These are phyloP conservation scores for Candida orba DNA, from an alignment of 805 yeast species.

Conservation along the genomic window DNA sequence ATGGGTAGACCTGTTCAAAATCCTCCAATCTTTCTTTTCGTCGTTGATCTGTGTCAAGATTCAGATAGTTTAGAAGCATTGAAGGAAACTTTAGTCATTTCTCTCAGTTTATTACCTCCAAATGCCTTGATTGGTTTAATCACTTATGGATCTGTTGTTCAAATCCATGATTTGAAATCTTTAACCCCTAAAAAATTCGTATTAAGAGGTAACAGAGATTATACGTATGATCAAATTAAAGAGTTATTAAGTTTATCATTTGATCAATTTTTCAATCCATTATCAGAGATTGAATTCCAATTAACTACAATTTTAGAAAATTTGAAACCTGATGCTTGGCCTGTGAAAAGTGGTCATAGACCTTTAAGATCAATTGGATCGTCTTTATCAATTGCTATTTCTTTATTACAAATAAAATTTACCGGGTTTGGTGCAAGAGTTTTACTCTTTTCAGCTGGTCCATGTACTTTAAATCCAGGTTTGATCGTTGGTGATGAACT, in stretches of 20 bases:
- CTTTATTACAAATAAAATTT: slow-evolving; percentile 73
- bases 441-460: slow-evolving; percentile 89
- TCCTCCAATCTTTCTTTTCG: slow-evolving; percentile 83
- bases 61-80: slow-evolving; percentile 78
- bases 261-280: slow-evolving; percentile 64
- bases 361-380: slow-evolving; percentile 91
- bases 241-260: slow-evolving; percentile 46
- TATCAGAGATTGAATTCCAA: slow-evolving; percentile 75
- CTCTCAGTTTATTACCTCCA: slow-evolving; percentile 78
- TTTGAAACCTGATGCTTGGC: slow-evolving; percentile 81
- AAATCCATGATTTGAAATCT: slow-evolving; percentile 74
- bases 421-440: slow-evolving; percentile 85
- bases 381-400: slow-evolving; percentile 79
- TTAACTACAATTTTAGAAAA: slow-evolving; percentile 73
- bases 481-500: slow-evolving; percentile 84
- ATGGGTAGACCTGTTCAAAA: slow-evolving; percentile 70
- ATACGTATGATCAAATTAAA: slow-evolving; percentile 44
- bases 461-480: slow-evolving; percentile 93
- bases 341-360: slow-evolving; percentile 74
- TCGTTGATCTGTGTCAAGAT: slow-evolving; percentile 85
- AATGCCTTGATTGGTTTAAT: slow-evolving; percentile 83
- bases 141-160: slow-evolving; percentile 86
- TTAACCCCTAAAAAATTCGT: slow-evolving; percentile 69
- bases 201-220: slow-evolving; percentile 86
- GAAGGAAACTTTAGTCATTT: slow-evolving; percentile 70